Percentiles rank a stretch among this genome's conserved stretches.
Conservation (phyloP, 208 protist species). For the Trypanosoma theileri region DNA sequence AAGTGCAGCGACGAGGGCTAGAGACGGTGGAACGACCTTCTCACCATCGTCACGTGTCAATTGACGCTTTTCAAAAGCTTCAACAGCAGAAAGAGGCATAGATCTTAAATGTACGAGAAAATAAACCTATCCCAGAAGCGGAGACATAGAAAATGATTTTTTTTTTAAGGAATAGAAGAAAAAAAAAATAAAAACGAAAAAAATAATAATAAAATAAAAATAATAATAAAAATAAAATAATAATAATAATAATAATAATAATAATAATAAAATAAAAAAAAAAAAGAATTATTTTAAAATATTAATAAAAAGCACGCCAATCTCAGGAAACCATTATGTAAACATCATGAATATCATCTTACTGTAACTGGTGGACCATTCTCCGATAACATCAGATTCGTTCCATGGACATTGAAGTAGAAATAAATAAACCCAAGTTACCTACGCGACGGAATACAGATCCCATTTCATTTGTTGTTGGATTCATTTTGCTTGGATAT, state of each 20-base stretch:
- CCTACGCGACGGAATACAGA: slow-evolving; percentile 85
- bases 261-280: neutral
- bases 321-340: too few relatives aligned
- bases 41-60: slow-evolving; percentile 69
- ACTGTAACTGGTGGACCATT: too few relatives aligned
- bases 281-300: slow-evolving; percentile 3
- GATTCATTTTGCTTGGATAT: slow-evolving; percentile 85
- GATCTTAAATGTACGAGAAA: slow-evolving; percentile 21
- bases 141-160: neutral
- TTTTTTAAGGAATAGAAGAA: slow-evolving; percentile 5
- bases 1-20: slow-evolving; percentile 73
- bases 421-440: slow-evolving; percentile 71
- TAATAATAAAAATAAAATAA: neutral
- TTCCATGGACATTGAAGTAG: slow-evolving; percentile 76
- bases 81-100: slow-evolving; percentile 61
- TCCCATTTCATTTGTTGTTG: slow-evolving; percentile 76
- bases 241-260: slow-evolving; percentile 12
- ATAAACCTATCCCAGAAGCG: slow-evolving; percentile 3
- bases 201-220: neutral
- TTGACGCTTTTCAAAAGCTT: slow-evolving; percentile 71
- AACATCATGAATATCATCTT: too few relatives aligned
- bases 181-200: neutral
- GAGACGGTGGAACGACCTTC: slow-evolving; percentile 50
- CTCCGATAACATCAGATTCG: neutral
- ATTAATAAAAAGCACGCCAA: neutral